Evolutionary conservation across 768 basidiomycete species (phyloP).

Genomic region (Tephrocybe rancida): DNA sequence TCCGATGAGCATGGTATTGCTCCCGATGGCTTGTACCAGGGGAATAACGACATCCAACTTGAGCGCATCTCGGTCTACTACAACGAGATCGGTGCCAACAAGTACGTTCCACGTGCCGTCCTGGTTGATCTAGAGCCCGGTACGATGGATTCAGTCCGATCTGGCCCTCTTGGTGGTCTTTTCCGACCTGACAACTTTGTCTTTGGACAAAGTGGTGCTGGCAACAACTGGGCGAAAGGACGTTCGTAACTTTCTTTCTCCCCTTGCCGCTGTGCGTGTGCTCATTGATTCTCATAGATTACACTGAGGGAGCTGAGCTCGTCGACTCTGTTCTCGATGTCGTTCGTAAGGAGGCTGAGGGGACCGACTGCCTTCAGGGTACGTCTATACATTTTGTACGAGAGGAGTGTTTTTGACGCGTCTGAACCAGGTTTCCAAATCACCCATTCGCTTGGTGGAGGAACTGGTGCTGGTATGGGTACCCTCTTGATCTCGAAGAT

Average conservation of each 20-base stretch:
- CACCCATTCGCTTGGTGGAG: constrained; percentile 98
- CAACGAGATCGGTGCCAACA: constrained; percentile 93
- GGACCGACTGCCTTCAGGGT: constrained; percentile 96
- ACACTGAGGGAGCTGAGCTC: constrained; percentile 96
- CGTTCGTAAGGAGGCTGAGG: constrained; percentile 98
- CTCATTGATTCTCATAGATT: constrained; percentile 48
- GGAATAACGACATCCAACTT: constrained; percentile 92
- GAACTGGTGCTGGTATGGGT: constrained; percentile 99
- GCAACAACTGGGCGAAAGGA: constrained; percentile 99
- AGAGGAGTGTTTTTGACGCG: constrained; percentile 8
- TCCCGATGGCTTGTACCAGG: constrained; percentile 91
- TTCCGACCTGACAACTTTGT: constrained; percentile 99
- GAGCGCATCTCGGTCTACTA: constrained; percentile 99
- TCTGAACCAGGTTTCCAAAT: constrained; percentile 86
- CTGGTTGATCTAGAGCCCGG: constrained; percentile 98
- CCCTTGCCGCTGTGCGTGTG: neutral
- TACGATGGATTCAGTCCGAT: constrained; percentile 92
- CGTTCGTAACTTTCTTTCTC: constrained; percentile 57
- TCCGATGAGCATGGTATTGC: constrained; percentile 98
- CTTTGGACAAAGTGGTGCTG: constrained; percentile 96
- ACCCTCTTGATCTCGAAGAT: constrained; percentile 99
- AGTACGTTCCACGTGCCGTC: constrained; percentile 98
- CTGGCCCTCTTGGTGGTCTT: constrained; percentile 85
- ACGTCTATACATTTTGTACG: constrained; percentile 22
- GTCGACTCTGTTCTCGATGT: constrained; percentile 98